A percentile compares a stretch with the other conserved stretches of the same genome.
These are phyloP conservation scores for Akanthomyces muscarius DNA, from an alignment of 2,329 filamentous ascomycete species.

Conservation along the genomic window DNA sequence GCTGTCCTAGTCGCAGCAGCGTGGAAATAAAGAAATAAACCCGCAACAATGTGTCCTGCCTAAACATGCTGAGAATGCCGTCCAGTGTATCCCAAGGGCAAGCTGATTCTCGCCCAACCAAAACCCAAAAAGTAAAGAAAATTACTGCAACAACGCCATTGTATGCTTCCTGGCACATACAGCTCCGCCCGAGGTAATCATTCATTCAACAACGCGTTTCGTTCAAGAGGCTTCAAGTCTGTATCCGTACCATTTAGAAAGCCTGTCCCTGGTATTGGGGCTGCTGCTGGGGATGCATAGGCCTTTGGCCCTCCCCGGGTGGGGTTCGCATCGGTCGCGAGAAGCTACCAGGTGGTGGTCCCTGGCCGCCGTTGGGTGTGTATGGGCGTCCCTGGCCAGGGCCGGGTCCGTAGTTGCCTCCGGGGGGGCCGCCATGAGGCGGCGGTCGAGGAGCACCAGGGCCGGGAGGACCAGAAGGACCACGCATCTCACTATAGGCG, in stretches of 20 bases:
- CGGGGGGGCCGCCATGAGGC: conserved; percentile 41
- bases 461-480: conserved; percentile 23
- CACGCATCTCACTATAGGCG: conserved; percentile 21
- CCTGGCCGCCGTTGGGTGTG: conserved; percentile 16
- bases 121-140: conserved; percentile 18
- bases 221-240: background rate
- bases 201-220: conserved; percentile 10
- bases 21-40: background rate
- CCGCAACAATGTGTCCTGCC: background rate
- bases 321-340: conserved; percentile 31
- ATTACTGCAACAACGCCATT: conserved; percentile 2
- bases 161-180: conserved; percentile 9
- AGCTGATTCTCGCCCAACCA: background rate
- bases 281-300: conserved; percentile 14
- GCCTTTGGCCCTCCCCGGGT: conserved; percentile 10
- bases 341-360: conserved; percentile 27
- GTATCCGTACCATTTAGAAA: conserved; percentile 24
- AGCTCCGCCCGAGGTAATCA: background rate
- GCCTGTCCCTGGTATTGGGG: conserved; percentile 36
- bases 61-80: background rate
- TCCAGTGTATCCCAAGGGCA: conserved; percentile 5
- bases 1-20: background rate
- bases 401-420: conserved; percentile 75
- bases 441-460: conserved; percentile 18
- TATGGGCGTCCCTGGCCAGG: conserved; percentile 15